Conservation (phyloP, 2,329 filamentous ascomycete species). For the Myrmaecium sp. region DNA sequence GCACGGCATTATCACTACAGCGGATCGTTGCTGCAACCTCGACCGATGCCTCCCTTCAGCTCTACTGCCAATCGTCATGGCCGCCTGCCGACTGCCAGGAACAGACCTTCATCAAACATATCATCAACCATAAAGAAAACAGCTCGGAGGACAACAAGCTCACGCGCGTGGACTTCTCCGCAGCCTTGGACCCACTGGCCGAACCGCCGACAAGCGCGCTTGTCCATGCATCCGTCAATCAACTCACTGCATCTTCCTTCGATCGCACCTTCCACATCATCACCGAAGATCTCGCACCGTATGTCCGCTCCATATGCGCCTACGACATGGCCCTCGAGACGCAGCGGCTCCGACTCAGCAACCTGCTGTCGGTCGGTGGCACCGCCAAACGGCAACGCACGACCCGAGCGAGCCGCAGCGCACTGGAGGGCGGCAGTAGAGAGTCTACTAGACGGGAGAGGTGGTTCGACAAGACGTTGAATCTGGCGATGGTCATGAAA, state of each 20-base stretch:
- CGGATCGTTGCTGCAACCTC: background rate
- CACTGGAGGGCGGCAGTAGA: slow-evolving; percentile 57
- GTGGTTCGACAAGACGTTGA: slow-evolving; percentile 51
- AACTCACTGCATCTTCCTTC: slow-evolving; percentile 54
- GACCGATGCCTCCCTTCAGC: slow-evolving; percentile 2
- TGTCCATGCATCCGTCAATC: slow-evolving; percentile 12
- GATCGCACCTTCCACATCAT: slow-evolving; percentile 53
- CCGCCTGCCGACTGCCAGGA: too few relatives aligned
- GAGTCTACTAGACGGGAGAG: slow-evolving; percentile 49
- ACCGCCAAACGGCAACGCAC: slow-evolving; percentile 45
- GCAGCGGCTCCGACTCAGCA: slow-evolving; percentile 46
- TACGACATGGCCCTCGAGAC: slow-evolving; percentile 57
- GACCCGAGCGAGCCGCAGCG: slow-evolving; percentile 59
- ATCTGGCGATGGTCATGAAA: slow-evolving; percentile 44
- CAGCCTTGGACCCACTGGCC: slow-evolving; percentile 36
- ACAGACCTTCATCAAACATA: slow-evolving; percentile 9
- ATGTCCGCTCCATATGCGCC: slow-evolving; percentile 68
- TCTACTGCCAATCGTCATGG: too few relatives aligned
- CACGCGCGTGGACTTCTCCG: slow-evolving; percentile 23
- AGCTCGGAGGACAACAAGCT: slow-evolving; percentile 10
- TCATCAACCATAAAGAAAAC: slow-evolving; percentile 14
- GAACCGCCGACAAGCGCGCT: slow-evolving; percentile 15
- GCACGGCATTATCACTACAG: slow-evolving; percentile 12
- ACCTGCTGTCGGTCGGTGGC: slow-evolving; percentile 43
- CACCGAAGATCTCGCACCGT: slow-evolving; percentile 68